Percentiles rank a stretch among this genome's conserved stretches.
Evolutionary conservation across 2,329 filamentous ascomycete genomes (phyloP).

Genomic region (Cercospora zeae-maydis): DNA sequence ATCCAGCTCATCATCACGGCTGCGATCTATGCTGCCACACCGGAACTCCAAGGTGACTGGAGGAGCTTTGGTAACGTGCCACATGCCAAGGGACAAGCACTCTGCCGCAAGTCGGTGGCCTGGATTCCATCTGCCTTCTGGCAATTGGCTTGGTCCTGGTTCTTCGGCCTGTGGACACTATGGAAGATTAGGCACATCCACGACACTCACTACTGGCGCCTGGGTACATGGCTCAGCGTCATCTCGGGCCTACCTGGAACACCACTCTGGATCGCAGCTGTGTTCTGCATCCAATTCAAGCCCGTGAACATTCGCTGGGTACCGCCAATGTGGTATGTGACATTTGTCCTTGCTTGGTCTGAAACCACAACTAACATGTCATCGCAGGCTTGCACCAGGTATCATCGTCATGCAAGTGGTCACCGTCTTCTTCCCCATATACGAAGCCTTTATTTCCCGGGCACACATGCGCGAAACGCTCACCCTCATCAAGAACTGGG

Average conservation of each 20-base stretch:
- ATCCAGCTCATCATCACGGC: constrained; percentile 37
- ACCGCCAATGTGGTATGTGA: constrained; percentile 54
- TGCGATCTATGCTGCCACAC: constrained; percentile 23
- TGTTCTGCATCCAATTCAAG: constrained; percentile 53
- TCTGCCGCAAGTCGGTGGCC: constrained; percentile 49
- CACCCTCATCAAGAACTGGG: constrained; percentile 32
- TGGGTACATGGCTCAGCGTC: constrained; percentile 57
- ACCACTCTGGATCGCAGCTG: constrained; percentile 60
- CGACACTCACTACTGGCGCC: constrained; percentile 64
- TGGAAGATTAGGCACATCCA: constrained; percentile 59
- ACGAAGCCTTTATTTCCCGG: constrained; percentile 49
- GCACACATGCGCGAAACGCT: constrained; percentile 34
- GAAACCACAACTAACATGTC: neutral
- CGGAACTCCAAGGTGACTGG: constrained; percentile 28
- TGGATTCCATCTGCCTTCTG: constrained; percentile 61
- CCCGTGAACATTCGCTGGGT: constrained; percentile 52
- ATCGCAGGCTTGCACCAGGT: constrained; percentile 51
- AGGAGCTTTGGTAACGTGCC: constrained; percentile 24
- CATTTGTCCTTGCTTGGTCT: neutral
- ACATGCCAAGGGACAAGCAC: constrained; percentile 25
- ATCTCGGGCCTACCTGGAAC: constrained; percentile 57
- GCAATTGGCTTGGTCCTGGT: constrained; percentile 63
- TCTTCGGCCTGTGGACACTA: constrained; percentile 59
- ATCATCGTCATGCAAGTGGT: constrained; percentile 62
- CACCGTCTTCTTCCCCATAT: constrained; percentile 61